Base-by-base conservation (phyloP, 2,329 filamentous ascomycete species). In the Colletotrichum zoysiae region DNA sequence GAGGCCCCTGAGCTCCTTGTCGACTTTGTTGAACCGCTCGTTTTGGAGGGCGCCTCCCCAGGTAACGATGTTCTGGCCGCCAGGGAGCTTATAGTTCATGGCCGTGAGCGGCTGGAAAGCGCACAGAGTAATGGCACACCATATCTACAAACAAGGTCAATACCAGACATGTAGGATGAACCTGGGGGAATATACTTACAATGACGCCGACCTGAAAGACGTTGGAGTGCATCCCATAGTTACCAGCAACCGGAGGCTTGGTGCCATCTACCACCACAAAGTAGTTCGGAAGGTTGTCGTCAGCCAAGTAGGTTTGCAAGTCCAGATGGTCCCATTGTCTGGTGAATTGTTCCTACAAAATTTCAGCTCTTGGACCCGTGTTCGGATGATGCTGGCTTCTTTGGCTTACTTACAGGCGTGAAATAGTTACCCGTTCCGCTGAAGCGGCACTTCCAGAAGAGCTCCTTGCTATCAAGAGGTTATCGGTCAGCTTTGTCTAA, bases 1-100 rank as follows among this genome's bases (percentile, higher is more conserved):
- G 3, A 74, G 62, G 2, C 77, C 68, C 35, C 73, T 75, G 6
- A 81, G 66, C 9, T 75, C 62, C 1, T n/a, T 2, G 16, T 80
- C 79, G 18, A 78, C 48, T 5, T 50, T 18, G 8, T 16, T 11
- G 40, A 70, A 76, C 5, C 57, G 33, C 20, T 38, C 48, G 12
- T 64, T 35, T 40, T 65, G 56, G 16, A 74, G 62, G 57, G 65
- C 65, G 38, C 51, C 58, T n/a, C 73, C 73, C 46, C 70, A 74
- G 5, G 70, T 74, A 12, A 33, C 50, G 18, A 69, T 30, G 1
- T 58, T 62, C 20, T 33, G 51, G 14, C 23, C 42, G 18, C 44
- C 26, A 5, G 38, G 16, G 26, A 57, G 18, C 2, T 6, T 62
- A 18, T 42, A 30, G 4, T 5, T 46, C 38, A 44, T 33, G 16